phyloP scores from a whole-genome alignment of 306 rosid genomes.

The Ammopiptanthus mongolicus region DNA sequence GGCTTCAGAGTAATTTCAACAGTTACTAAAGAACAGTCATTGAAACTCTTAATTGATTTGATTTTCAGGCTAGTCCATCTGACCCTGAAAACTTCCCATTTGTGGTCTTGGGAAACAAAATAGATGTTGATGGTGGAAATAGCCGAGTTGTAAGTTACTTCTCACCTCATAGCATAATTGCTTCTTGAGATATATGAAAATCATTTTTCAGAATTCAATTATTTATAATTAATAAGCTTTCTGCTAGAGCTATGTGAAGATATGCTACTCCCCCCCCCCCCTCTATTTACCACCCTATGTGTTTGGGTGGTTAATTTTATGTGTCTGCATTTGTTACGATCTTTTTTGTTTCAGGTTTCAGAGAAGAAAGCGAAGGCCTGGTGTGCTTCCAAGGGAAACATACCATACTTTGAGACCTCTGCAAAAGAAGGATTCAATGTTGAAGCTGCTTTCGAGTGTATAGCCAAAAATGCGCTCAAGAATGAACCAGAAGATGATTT shows the following conservation, averaged over 20 bases:
- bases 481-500: conserved; percentile 99
- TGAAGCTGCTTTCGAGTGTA: conserved; percentile 95
- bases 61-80: conserved; percentile 94
- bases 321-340: neutral
- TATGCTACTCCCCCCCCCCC: too few species aligned
- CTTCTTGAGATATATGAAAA: neutral
- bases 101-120: conserved; percentile 97
- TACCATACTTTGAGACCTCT: conserved; percentile 96
- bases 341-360: conserved; percentile 55
- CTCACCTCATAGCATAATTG: neutral
- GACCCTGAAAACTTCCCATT: conserved; percentile 98
- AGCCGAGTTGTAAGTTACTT: conserved; percentile 82
- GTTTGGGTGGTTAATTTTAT: neutral
- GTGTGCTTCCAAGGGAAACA: conserved; percentile 99
- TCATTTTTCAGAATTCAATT: neutral
- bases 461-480: conserved; percentile 95
- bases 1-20: neutral
- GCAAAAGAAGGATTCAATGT: conserved; percentile 98
- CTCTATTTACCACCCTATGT: neutral
- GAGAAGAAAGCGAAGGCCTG: conserved; percentile 99
- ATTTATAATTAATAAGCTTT: neutral
- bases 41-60: conserved; percentile 11
- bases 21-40: neutral
- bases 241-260: neutral
- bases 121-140: conserved; percentile 95